phyloP scores from a whole-genome alignment of 257 asterid species.

The Ajuga chamaepitys region DNA sequence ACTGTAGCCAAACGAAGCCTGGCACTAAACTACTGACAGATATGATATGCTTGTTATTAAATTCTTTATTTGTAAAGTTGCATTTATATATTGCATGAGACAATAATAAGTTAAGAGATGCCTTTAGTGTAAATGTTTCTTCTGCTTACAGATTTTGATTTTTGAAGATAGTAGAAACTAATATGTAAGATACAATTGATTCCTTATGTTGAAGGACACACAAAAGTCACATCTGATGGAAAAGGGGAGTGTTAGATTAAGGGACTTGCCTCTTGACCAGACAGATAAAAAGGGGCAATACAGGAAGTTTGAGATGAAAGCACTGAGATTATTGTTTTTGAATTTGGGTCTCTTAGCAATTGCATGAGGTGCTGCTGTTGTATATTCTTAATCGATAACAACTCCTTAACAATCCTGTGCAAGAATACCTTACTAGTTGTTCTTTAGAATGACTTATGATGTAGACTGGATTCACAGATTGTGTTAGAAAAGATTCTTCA shows the following conservation, averaged over 20 bases:
- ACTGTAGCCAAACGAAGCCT: not conserved
- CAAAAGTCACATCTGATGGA: not conserved
- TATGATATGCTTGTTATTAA: not conserved
- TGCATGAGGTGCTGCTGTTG: not conserved
- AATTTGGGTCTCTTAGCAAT: not conserved
- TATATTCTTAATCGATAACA: not conserved
- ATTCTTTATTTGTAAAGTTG: not conserved
- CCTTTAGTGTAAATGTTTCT: not conserved
- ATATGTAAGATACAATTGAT: not conserved
- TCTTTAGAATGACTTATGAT: not conserved
- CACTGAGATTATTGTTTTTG: not conserved
- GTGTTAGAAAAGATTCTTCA: not conserved
- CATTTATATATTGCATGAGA: not conserved
- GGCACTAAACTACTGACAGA: not conserved
- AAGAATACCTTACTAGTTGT: not conserved
- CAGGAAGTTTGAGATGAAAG: not conserved
- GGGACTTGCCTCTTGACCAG: too few species aligned
- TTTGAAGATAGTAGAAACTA: not conserved
- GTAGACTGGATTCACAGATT: not conserved
- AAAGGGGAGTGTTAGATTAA: too few species aligned
- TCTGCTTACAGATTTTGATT: not conserved
- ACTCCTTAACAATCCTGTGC: not conserved
- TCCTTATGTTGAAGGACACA: not conserved
- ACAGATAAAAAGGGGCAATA: not conserved
- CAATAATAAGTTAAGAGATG: not conserved